Evolutionary conservation across 352 stramenopile species (phyloP).

Genomic region (Phytophthora pluvialis): DNA sequence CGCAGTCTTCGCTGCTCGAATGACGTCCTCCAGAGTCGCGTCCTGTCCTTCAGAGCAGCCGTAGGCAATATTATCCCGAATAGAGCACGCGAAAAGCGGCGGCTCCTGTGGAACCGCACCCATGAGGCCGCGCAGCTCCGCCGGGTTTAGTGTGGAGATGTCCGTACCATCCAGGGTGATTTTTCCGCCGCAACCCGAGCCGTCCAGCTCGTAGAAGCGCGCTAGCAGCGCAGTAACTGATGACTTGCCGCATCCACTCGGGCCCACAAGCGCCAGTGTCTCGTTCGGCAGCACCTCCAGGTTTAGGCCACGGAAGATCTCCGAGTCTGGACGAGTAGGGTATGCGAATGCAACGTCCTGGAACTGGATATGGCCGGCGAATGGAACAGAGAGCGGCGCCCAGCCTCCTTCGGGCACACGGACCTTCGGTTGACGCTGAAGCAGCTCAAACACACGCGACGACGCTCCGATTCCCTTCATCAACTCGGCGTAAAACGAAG

Average conservation of each 20-base stretch:
- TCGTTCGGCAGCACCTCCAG: slow-evolving; percentile 70
- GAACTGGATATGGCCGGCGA: slow-evolving; percentile 77
- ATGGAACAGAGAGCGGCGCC: slow-evolving; percentile 36
- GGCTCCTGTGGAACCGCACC: slow-evolving; percentile 76
- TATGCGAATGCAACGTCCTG: slow-evolving; percentile 84
- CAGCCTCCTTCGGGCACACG: slow-evolving; percentile 44
- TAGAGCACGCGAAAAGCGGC: slow-evolving; percentile 76
- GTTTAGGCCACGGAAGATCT: slow-evolving; percentile 58
- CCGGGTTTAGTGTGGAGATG: slow-evolving; percentile 57
- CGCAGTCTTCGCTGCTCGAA: slow-evolving; percentile 66
- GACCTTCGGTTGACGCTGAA: slow-evolving; percentile 81
- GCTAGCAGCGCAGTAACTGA: slow-evolving; percentile 75
- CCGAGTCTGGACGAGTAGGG: slow-evolving; percentile 60
- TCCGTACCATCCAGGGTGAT: slow-evolving; percentile 70
- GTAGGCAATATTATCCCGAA: slow-evolving; percentile 83
- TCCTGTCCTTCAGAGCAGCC: slow-evolving; percentile 55
- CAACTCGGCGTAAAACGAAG: slow-evolving; percentile 91
- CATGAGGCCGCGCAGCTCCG: slow-evolving; percentile 66
- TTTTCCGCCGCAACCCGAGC: slow-evolving; percentile 47
- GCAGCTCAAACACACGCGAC: slow-evolving; percentile 91
- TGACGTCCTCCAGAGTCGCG: slow-evolving; percentile 59
- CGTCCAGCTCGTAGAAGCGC: slow-evolving; percentile 77
- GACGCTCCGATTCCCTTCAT: slow-evolving; percentile 93
- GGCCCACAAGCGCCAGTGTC: slow-evolving; percentile 76
- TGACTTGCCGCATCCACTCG: slow-evolving; percentile 76